A percentile compares a stretch with the other conserved stretches of the same genome.
These are phyloP conservation scores for Metschnikowia chrysomelidarum DNA, from an alignment of 805 yeast genomes.

Conservation along the genomic window DNA sequence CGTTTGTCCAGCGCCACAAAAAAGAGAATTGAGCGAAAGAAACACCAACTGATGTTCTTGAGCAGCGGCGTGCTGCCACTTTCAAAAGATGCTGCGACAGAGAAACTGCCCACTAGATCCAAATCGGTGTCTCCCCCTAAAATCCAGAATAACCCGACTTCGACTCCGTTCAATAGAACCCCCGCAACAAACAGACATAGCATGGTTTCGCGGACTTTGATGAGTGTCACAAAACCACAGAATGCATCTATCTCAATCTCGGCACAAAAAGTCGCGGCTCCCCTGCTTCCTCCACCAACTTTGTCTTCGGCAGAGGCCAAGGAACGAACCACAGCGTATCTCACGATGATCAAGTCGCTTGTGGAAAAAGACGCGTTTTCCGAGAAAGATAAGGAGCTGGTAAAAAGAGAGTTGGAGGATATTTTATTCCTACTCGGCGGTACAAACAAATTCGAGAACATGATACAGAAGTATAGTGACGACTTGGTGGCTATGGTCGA, in stretches of 20 bases:
- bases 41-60: constrained; percentile 2
- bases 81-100: neutral
- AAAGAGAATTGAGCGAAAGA: constrained; percentile 29
- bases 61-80: neutral
- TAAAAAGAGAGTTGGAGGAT: constrained; percentile 22
- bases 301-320: constrained; percentile 9
- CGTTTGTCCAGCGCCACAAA: constrained; percentile 31
- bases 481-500: constrained; percentile 30
- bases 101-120: constrained; percentile 8
- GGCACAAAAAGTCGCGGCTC: constrained; percentile 3
- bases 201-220: constrained; percentile 6
- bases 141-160: constrained; percentile 10
- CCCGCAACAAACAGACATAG: constrained; percentile 2
- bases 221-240: constrained; percentile 3
- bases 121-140: constrained; percentile 15
- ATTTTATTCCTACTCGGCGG: constrained; percentile 18
- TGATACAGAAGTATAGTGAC: constrained; percentile 41
- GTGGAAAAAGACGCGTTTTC: constrained; percentile 10
- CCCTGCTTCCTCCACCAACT: constrained; percentile 8
- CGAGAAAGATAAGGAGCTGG: constrained; percentile 18
- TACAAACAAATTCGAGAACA: constrained; percentile 15
- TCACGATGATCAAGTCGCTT: constrained; percentile 16
- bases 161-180: constrained; percentile 1
- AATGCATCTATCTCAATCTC: constrained; percentile 1
- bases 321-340: constrained; percentile 15